Conservation (phyloP, 2,329 filamentous ascomycete species). For the Colletotrichum cereale region DNA sequence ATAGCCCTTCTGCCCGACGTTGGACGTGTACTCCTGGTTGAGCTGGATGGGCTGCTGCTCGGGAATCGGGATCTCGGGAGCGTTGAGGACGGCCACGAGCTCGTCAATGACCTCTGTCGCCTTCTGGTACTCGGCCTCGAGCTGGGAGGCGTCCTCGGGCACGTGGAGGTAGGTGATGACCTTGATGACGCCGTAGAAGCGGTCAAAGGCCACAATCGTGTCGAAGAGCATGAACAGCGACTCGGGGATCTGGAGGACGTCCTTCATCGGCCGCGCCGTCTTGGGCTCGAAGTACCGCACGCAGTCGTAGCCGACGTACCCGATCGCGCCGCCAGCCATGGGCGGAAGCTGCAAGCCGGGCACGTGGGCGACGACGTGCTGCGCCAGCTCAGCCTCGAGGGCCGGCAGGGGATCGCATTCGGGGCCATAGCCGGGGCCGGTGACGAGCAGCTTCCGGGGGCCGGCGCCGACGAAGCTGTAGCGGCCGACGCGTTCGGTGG, state of each 20-base stretch:
- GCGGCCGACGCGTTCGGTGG: conserved; percentile 91
- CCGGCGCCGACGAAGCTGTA: conserved; percentile 96
- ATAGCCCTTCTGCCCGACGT: conserved; percentile 90
- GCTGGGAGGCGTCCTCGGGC: conserved; percentile 64
- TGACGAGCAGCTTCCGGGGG: conserved; percentile 83
- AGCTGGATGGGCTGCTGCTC: conserved; percentile 79
- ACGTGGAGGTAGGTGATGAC: conserved; percentile 91
- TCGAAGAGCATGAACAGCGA: conserved; percentile 98
- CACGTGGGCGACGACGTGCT: conserved; percentile 84
- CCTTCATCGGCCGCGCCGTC: conserved; percentile 89
- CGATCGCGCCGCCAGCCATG: conserved; percentile 91
- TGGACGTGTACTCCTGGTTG: conserved; percentile 86
- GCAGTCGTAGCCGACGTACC: conserved; percentile 98
- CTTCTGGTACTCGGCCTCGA: conserved; percentile 78
- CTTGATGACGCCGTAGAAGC: conserved; percentile 93
- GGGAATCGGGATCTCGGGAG: conserved; percentile 82
- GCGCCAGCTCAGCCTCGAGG: conserved; percentile 83
- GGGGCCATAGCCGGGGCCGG: conserved; percentile 87
- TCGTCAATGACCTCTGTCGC: conserved; percentile 74
- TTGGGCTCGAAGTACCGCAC: conserved; percentile 98
- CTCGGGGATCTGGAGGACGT: conserved; percentile 90
- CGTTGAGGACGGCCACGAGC: conserved; percentile 78
- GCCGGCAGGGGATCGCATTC: conserved; percentile 86
- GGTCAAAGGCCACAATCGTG: conserved; percentile 93
- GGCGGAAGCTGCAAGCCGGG: conserved; percentile 87